Conservation (phyloP, 805 yeast genomes). For the Yarrowia sp. region DNA sequence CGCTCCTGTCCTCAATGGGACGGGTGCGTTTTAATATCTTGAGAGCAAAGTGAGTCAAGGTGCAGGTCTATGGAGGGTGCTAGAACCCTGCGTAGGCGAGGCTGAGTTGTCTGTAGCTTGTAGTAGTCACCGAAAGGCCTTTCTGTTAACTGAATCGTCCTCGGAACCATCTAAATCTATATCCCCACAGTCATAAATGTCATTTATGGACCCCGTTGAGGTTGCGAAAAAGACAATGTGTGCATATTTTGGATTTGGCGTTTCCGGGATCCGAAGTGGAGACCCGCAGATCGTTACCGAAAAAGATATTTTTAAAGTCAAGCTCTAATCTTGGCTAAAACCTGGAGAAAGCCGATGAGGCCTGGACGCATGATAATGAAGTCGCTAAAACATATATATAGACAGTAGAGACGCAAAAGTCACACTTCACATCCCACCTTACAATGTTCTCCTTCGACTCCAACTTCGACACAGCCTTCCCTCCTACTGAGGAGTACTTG, state of each 20-base stretch:
- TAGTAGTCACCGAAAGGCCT: too few species aligned
- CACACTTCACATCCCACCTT: neutral
- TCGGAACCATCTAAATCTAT: too few species aligned
- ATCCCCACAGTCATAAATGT: neutral
- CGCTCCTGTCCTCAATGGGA: conserved; percentile 8
- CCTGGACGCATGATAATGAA: neutral
- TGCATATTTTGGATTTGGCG: neutral
- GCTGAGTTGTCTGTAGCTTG: neutral
- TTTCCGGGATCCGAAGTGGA: conserved; percentile 19
- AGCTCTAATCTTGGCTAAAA: neutral
- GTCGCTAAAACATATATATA: neutral
- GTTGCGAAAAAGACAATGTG: neutral
- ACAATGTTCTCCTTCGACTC: neutral
- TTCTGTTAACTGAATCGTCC: too few species aligned
- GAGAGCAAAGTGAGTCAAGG: conserved; percentile 14
- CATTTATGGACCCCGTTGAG: neutral
- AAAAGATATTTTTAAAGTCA: neutral
- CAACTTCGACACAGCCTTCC: neutral
- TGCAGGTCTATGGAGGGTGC: neutral
- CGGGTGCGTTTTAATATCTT: neutral
- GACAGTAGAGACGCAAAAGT: neutral
- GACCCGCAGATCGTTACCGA: conserved; percentile 13
- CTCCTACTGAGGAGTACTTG: neutral
- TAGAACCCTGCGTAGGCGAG: conserved; percentile 1
- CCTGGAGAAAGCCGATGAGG: conserved; percentile 22